Evolutionary conservation across 116 monocot species (phyloP), one percentile per base, ranked within the genome.

Genomic region (Dioscorea cayenensis): DNA sequence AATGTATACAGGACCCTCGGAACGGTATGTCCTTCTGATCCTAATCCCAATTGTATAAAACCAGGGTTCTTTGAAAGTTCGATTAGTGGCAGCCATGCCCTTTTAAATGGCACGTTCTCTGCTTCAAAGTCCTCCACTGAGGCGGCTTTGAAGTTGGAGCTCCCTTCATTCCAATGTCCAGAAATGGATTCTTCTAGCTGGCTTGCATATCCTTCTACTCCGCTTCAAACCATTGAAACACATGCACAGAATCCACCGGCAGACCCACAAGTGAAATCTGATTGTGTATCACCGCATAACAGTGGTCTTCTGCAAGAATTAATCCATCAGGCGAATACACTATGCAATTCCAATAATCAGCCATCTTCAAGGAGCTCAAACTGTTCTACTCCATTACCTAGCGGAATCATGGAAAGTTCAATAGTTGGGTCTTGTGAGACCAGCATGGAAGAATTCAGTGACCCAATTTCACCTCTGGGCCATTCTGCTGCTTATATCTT

Each of bases 121-220:
- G 65, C 89, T 86, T 92, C 84, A 65, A 80, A 77, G 66, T 20
- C 76, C 65, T 49, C 29, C 70, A 5, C 43, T 25, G 81, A 60
- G 77, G 35, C 74, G 77, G 35, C 74, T 74, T 70, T 74, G 84
- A 89, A 86, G 86, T 22, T 73, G 82, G 92, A 89, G 92, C 92
- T 92, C 92, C 92, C 92, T 92, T 92, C 88, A 92, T 82, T 89
- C 92, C 92, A 92, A 92, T 85, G 73, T 88, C n/a, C 63, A 73
- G 76, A 68, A 67, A 72, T 61, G 77, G 79, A 76, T 74, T 55
- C 70, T 64, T 16, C 37, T 61, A 72, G 69, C 62, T 83, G 58
- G 81, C 60, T 72, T 36, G 51, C 68, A 60, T 66, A 25, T 50
- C 27, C 73, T 28, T 29, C 55, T 21, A 62, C 62, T 62, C 60